Evolutionary conservation across 208 protist genomes (phyloP).

Genomic region (Crithidia brevicula): DNA sequence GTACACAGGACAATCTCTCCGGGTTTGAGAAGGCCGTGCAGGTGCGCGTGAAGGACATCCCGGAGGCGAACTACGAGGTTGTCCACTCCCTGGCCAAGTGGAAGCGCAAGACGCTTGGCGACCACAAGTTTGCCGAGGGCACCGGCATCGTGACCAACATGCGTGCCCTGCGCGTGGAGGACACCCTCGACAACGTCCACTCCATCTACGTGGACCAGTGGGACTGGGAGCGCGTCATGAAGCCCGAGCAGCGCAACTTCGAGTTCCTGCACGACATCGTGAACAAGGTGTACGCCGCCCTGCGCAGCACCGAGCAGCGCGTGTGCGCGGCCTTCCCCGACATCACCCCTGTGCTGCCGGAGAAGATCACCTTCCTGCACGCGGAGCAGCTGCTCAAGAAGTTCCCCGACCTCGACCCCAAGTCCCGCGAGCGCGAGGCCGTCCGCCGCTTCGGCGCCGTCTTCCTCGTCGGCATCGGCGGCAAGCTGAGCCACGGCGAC

Average conservation of each 20-base stretch:
- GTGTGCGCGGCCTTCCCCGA: slow-evolving; percentile 56
- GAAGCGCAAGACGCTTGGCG: slow-evolving; percentile 86
- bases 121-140: slow-evolving; percentile 82
- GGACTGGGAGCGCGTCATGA: slow-evolving; percentile 93
- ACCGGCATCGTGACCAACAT: slow-evolving; percentile 87
- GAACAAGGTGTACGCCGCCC: slow-evolving; percentile 65
- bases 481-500: slow-evolving; percentile 77
- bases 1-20: slow-evolving; percentile 91
- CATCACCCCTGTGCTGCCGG: slow-evolving; percentile 61
- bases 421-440: slow-evolving; percentile 79
- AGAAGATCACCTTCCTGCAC: slow-evolving; percentile 87
- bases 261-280: slow-evolving; percentile 79
- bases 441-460: slow-evolving; percentile 85
- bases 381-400: slow-evolving; percentile 79
- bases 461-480: slow-evolving; percentile 91
- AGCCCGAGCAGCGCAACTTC: slow-evolving; percentile 53
- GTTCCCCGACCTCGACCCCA: slow-evolving; percentile 83
- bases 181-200: slow-evolving; percentile 88
- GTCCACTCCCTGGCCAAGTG: slow-evolving; percentile 94
- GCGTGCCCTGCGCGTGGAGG: slow-evolving; percentile 87
- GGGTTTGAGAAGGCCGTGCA: slow-evolving; percentile 89
- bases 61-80: slow-evolving; percentile 79
- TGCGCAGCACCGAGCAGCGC: slow-evolving; percentile 69
- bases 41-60: slow-evolving; percentile 83
- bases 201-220: slow-evolving; percentile 94